phyloP scores from a whole-genome alignment of 2,329 filamentous ascomycete species.

The Thermothelomyces thermophilus region DNA sequence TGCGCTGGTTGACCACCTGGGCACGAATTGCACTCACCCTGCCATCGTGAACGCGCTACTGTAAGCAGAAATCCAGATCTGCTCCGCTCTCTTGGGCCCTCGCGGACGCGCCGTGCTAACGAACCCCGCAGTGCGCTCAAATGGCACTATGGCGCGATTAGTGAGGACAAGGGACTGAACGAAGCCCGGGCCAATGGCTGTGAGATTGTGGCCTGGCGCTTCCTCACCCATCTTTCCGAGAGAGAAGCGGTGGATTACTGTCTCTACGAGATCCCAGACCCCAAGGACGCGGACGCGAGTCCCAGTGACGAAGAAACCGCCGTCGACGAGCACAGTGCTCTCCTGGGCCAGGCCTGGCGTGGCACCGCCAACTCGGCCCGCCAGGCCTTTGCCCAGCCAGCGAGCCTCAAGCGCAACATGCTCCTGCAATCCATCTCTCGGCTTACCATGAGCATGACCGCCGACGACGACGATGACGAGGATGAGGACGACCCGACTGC shows the following conservation, averaged over 20 bases:
- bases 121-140: conserved; percentile 55
- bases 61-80: conserved; percentile 43
- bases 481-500: conserved; percentile 57
- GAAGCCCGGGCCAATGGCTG: conserved; percentile 66
- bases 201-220: conserved; percentile 76
- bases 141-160: conserved; percentile 62
- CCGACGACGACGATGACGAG: conserved; percentile 37
- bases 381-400: conserved; percentile 28
- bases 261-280: conserved; percentile 61
- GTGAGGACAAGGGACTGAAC: conserved; percentile 59
- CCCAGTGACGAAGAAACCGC: conserved; percentile 31
- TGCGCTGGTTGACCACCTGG: conserved; percentile 57
- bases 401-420: conserved; percentile 42
- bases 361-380: conserved; percentile 23
- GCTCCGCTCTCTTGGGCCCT: background rate
- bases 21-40: conserved; percentile 56
- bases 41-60: conserved; percentile 66
- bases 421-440: conserved; percentile 50
- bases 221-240: conserved; percentile 64
- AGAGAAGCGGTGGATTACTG: conserved; percentile 68
- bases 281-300: conserved; percentile 25
- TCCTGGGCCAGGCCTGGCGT: conserved; percentile 34
- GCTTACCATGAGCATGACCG: conserved; percentile 44
- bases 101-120: background rate
- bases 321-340: conserved; percentile 40